phyloP scores from a whole-genome alignment of 257 asterid genomes.

The Capsicum baccatum region DNA sequence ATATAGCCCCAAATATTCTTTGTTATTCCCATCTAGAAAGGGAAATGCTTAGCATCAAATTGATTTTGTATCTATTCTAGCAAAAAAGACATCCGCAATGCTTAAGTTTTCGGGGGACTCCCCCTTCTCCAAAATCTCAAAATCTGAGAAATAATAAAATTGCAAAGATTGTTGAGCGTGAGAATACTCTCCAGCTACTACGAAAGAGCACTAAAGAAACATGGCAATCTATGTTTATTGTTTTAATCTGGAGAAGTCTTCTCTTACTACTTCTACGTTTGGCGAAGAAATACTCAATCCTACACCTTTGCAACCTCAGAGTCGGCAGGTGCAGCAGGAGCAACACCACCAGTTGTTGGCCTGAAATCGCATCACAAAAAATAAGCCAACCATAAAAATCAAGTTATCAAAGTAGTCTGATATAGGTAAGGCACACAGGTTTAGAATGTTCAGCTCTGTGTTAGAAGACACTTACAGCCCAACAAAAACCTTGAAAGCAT shows the following conservation, averaged over 20 bases:
- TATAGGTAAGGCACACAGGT: background rate
- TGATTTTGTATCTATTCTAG: slow-evolving; percentile 31
- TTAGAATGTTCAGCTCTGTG: background rate
- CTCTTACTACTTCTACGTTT: slow-evolving; percentile 33
- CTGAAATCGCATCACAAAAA: slow-evolving; percentile 42
- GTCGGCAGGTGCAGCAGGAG: slow-evolving; percentile 51
- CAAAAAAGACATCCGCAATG: slow-evolving; percentile 28
- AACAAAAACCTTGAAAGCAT: slow-evolving; percentile 88
- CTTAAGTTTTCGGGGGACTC: slow-evolving; percentile 27
- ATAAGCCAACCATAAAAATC: background rate
- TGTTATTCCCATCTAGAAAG: slow-evolving; percentile 26
- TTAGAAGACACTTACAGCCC: slow-evolving; percentile 71
- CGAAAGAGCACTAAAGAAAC: background rate
- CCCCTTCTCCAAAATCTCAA: slow-evolving; percentile 20
- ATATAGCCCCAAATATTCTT: slow-evolving; percentile 3
- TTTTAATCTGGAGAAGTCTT: slow-evolving; percentile 29
- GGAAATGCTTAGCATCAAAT: slow-evolving; percentile 5
- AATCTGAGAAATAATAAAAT: slow-evolving; percentile 29
- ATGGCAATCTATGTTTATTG: too few relatives aligned
- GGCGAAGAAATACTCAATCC: slow-evolving; percentile 31
- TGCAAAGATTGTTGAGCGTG: slow-evolving; percentile 7
- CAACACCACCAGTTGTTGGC: slow-evolving; percentile 86
- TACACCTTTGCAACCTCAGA: slow-evolving; percentile 53
- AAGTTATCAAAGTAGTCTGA: background rate
- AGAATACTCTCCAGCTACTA: slow-evolving; percentile 37